Percentiles rank a stretch among this genome's conserved stretches.
These are phyloP conservation scores for Plasmodium vinckei DNA, from an alignment of 169 alveolate species.

Conservation along the genomic window DNA sequence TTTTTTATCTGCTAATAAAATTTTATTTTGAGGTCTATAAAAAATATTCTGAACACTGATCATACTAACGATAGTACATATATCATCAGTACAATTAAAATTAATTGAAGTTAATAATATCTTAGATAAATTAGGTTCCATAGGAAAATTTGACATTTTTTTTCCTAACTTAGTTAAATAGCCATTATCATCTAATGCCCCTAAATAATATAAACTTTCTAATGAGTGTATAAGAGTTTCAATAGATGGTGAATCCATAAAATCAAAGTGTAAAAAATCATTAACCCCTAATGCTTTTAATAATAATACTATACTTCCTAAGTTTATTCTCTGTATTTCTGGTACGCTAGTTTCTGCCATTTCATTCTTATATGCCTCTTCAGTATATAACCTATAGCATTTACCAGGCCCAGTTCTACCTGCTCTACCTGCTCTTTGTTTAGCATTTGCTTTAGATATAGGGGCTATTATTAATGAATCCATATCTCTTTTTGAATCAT, in stretches of 20 bases:
- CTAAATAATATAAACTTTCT: conserved; percentile 97
- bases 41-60: conserved; percentile 97
- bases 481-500: conserved; percentile 98
- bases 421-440: conserved; percentile 99
- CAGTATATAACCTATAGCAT: conserved; percentile 99
- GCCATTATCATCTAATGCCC: conserved; percentile 99
- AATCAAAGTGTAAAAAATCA: conserved; percentile 98
- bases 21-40: conserved; percentile 98
- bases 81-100: conserved; percentile 97
- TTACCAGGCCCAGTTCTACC: conserved; percentile 99
- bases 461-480: conserved; percentile 98
- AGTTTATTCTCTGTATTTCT: conserved; percentile 99
- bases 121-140: conserved; percentile 97
- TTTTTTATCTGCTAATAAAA: conserved; percentile 96
- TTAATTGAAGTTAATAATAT: conserved; percentile 98
- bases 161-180: conserved; percentile 98
- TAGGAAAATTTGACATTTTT: conserved; percentile 99
- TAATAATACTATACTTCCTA: conserved; percentile 97
- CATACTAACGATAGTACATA: conserved; percentile 98
- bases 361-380: conserved; percentile 97
- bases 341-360: conserved; percentile 99
- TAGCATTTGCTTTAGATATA: conserved; percentile 98
- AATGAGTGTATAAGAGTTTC: conserved; percentile 96
- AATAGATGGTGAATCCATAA: conserved; percentile 99
- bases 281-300: conserved; percentile 99